These are phyloP conservation scores for Ogataea trehalophila DNA, from an alignment of 805 yeast genomes.

Conservation along the genomic window DNA sequence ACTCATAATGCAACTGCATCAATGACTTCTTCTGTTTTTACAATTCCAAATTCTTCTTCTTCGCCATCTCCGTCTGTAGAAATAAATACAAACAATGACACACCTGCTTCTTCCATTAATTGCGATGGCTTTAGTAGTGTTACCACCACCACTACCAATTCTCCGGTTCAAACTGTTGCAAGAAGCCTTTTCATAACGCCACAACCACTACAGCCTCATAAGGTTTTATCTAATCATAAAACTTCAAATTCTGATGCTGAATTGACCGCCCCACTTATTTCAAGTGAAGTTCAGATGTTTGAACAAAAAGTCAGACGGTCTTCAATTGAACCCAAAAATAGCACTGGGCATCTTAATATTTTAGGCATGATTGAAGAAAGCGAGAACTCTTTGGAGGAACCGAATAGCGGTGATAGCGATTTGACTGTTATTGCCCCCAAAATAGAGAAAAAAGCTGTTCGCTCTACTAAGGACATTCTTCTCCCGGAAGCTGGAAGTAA, in stretches of 20 bases:
- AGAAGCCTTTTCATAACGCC: no score
- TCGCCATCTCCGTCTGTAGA: slow-evolving; percentile 22
- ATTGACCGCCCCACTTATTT: not conserved
- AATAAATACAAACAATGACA: slow-evolving; percentile 8
- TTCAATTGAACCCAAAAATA: not conserved
- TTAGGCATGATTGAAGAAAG: not conserved
- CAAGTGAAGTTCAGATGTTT: not conserved
- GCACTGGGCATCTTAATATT: not conserved
- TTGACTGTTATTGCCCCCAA: not conserved
- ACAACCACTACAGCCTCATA: not conserved
- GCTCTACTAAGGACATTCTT: no score
- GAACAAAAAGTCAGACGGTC: not conserved
- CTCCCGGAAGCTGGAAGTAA: no score
- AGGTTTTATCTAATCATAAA: not conserved
- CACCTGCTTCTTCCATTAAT: slow-evolving; percentile 20
- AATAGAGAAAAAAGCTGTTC: not conserved
- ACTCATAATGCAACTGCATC: slow-evolving; percentile 10
- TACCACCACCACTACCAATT: not conserved
- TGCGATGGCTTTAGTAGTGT: slow-evolving; percentile 5
- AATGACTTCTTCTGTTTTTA: slow-evolving; percentile 12
- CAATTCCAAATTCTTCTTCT: slow-evolving; percentile 12
- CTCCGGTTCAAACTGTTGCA: not conserved
- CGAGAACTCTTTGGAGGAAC: not conserved
- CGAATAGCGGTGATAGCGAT: not conserved
- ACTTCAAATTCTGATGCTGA: slow-evolving; percentile 1